Evolutionary conservation across 495 filamentous ascomycete species (phyloP).

Genomic region (Daldinia loculata): DNA sequence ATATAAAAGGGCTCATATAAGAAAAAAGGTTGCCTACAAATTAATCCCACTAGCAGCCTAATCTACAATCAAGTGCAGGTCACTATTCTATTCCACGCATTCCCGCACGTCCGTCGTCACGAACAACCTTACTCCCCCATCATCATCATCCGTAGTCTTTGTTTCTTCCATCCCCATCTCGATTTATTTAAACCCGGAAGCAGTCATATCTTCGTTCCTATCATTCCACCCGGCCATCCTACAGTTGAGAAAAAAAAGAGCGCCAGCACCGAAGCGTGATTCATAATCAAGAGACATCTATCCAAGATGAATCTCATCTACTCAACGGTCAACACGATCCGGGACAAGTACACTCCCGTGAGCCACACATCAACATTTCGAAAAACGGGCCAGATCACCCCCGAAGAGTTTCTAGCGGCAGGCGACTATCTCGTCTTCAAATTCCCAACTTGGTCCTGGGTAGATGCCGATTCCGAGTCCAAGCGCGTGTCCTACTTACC

Average conservation of each 20-base stretch:
- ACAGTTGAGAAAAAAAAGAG: not conserved
- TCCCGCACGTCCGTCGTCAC: conserved; percentile 1
- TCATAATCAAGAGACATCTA: not conserved
- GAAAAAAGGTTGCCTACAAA: conserved; percentile 2
- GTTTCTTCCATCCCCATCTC: not conserved
- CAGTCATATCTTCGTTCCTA: conserved; percentile 4
- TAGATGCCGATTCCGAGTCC: conserved; percentile 77
- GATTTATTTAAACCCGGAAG: not conserved
- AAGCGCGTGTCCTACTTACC: conserved; percentile 86
- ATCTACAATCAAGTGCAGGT: conserved; percentile 4
- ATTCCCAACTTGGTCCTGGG: conserved; percentile 99
- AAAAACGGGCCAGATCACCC: conserved; percentile 90
- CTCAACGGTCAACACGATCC: conserved; percentile 82
- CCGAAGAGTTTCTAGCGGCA: conserved; percentile 94
- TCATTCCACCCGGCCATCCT: not conserved
- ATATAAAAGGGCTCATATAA: not conserved
- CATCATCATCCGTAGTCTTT: not conserved
- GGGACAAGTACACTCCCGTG: conserved; percentile 88
- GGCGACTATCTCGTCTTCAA: conserved; percentile 99
- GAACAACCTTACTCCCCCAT: not conserved
- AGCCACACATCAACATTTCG: conserved; percentile 93
- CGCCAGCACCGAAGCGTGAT: not conserved
- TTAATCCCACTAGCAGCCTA: not conserved
- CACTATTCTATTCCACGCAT: conserved; percentile 10
- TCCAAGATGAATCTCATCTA: conserved; percentile 68